These are phyloP conservation scores for Pestalotiopsis sp. DNA, from an alignment of 2,329 filamentous ascomycete genomes.

Conservation along the genomic window DNA sequence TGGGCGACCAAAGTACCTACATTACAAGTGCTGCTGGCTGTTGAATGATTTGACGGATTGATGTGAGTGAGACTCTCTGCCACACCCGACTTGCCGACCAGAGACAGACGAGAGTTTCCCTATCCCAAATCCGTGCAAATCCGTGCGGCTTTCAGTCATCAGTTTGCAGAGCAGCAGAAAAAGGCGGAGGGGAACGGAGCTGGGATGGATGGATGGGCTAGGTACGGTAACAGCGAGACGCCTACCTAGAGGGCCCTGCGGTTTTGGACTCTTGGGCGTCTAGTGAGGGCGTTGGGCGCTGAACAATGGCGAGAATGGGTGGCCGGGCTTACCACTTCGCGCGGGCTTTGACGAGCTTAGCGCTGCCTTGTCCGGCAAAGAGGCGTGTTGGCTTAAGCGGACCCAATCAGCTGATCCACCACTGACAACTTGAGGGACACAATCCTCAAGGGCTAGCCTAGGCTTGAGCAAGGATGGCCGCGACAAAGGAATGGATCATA, in stretches of 20 bases:
- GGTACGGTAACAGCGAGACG: neutral
- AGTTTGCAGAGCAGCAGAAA: neutral
- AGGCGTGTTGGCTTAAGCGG: slow-evolving; percentile 17
- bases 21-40: neutral
- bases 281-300: neutral
- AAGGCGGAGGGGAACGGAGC: too few species aligned
- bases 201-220: neutral
- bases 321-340: neutral
- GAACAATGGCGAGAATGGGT: neutral
- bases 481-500: neutral
- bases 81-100: neutral
- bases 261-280: neutral
- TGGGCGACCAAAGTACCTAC: neutral
- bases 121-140: neutral
- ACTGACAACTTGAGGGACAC: slow-evolving; percentile 6
- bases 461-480: neutral
- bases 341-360: slow-evolving; percentile 22
- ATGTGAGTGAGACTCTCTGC: neutral
- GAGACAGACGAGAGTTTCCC: neutral
- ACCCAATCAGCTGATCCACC: slow-evolving; percentile 29
- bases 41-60: too few species aligned
- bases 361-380: slow-evolving; percentile 21
- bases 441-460: neutral
- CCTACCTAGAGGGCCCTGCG: neutral
- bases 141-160: neutral